These are phyloP conservation scores for Cylindrodendrum hubeiense DNA, from an alignment of 2,329 filamentous ascomycete species.

Conservation along the genomic window DNA sequence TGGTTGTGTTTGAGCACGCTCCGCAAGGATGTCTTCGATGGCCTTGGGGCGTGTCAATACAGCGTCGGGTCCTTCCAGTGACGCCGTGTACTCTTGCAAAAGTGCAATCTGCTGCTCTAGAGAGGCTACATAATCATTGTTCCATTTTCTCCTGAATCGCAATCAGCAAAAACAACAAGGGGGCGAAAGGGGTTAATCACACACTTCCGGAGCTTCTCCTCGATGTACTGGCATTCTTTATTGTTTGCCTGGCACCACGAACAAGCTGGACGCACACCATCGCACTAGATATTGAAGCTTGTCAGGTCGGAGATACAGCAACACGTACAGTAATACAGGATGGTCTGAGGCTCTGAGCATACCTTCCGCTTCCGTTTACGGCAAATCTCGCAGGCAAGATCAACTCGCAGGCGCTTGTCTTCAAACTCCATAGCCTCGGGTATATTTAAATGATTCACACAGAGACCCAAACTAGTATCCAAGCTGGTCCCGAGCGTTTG, in stretches of 20 bases:
- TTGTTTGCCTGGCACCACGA: neutral
- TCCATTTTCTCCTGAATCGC: constrained; percentile 5
- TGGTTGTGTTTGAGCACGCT: neutral
- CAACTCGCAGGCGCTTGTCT: neutral
- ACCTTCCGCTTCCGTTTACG: constrained; percentile 12
- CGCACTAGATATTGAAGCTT: neutral
- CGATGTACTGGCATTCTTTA: neutral
- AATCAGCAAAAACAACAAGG: neutral
- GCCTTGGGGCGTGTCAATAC: neutral
- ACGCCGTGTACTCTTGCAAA: neutral
- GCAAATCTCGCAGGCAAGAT: constrained; percentile 8
- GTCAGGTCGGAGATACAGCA: neutral
- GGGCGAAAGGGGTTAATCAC: neutral
- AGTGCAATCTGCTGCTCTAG: neutral
- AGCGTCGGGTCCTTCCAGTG: neutral
- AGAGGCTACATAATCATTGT: neutral
- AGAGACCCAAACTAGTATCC: neutral
- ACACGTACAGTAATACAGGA: no score
- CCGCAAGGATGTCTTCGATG: neutral
- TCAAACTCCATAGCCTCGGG: neutral
- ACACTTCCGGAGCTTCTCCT: neutral
- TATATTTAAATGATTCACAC: neutral
- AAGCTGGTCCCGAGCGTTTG: neutral
- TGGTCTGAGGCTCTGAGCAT: no score
- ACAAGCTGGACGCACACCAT: neutral